Evolutionary conservation across 768 basidiomycete genomes (phyloP).

Genomic region (Leccinum imitatum): DNA sequence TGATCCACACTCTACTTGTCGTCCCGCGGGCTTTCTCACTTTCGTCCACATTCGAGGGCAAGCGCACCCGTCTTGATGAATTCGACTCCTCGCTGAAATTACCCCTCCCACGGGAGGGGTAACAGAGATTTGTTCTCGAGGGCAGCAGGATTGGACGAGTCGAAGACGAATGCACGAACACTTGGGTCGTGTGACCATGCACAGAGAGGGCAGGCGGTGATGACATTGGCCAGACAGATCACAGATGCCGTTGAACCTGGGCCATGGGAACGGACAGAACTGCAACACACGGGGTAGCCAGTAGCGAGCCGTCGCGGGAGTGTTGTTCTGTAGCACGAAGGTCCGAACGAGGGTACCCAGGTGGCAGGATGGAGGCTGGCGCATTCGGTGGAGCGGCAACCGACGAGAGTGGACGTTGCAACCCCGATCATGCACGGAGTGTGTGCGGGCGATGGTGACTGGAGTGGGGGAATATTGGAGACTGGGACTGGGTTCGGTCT

Average conservation of each 20-base stretch:
- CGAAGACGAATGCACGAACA: constrained; percentile 14
- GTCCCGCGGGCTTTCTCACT: constrained; percentile 13
- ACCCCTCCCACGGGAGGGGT: constrained; percentile 42
- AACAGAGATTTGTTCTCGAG: constrained; percentile 63
- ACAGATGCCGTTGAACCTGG: constrained; percentile 26
- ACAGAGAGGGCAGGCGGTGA: constrained; percentile 22
- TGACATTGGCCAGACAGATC: constrained; percentile 10
- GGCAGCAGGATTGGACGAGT: constrained; percentile 33
- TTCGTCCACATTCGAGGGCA: constrained; percentile 15
- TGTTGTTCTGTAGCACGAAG: not conserved
- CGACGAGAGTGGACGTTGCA: constrained; percentile 34
- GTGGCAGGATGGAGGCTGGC: constrained; percentile 24
- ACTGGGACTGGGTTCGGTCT: constrained; percentile 31
- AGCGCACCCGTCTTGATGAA: constrained; percentile 12
- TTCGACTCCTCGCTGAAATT: constrained; percentile 37
- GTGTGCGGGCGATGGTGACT: constrained; percentile 22
- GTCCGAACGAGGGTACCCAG: constrained; percentile 19
- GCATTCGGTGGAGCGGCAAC: constrained; percentile 38
- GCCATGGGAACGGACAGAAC: constrained; percentile 36
- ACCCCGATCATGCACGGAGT: constrained; percentile 25
- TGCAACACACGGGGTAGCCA: constrained; percentile 19
- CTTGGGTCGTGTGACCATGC: constrained; percentile 14
- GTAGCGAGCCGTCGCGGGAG: constrained; percentile 32
- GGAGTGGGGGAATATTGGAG: constrained; percentile 49
- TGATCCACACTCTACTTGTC: constrained; percentile 3